Evolutionary conservation across 2,329 filamentous ascomycete species (phyloP).

Genomic region (Hypoxylon sp.): DNA sequence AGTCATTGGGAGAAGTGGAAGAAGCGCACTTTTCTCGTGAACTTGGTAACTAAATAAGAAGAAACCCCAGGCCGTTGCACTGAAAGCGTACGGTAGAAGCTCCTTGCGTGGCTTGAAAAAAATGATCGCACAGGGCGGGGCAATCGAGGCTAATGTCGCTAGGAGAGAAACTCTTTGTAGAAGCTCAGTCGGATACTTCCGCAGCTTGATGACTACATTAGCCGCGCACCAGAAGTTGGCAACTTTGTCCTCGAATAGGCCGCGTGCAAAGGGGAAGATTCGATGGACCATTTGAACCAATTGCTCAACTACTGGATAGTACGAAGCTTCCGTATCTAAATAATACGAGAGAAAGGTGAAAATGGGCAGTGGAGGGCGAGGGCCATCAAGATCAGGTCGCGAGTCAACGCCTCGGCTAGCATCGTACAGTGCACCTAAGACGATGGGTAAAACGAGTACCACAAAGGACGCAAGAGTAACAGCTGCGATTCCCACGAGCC

Average conservation of each 20-base stretch:
- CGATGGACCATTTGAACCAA: constrained; percentile 87
- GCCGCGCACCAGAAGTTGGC: constrained; percentile 98
- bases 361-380: constrained; percentile 73
- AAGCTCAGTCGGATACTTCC: constrained; percentile 77
- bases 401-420: constrained; percentile 73
- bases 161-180: constrained; percentile 83
- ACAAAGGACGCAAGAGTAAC: constrained; percentile 81
- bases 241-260: constrained; percentile 98
- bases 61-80: constrained; percentile 93
- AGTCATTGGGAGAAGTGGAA: constrained; percentile 95
- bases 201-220: constrained; percentile 90
- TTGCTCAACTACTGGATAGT: constrained; percentile 84
- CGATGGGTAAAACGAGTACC: constrained; percentile 80
- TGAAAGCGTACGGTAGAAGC: constrained; percentile 83
- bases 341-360: constrained; percentile 71
- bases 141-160: constrained; percentile 81
- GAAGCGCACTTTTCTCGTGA: constrained; percentile 95
- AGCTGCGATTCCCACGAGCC: constrained; percentile 81
- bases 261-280: constrained; percentile 96
- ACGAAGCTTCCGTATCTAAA: constrained; percentile 75
- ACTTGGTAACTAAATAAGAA: constrained; percentile 99
- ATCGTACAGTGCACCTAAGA: constrained; percentile 80
- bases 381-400: constrained; percentile 69
- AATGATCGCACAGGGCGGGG: constrained; percentile 83
- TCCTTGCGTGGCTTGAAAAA: constrained; percentile 83